Conservation (phyloP, 495 filamentous ascomycete species). For the Talaromyces ruber region DNA sequence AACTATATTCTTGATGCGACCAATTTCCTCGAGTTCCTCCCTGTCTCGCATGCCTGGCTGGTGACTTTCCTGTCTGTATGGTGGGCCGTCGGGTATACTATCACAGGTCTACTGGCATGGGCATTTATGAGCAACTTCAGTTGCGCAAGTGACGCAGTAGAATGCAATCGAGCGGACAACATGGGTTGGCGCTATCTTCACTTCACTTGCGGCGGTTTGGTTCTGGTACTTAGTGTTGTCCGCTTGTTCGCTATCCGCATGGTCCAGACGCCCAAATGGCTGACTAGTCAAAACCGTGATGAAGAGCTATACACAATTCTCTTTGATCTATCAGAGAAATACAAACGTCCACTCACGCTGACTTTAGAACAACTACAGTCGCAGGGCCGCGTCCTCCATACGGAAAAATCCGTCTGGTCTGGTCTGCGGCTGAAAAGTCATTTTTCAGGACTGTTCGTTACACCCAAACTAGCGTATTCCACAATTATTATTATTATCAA, state of each 20-base stretch:
- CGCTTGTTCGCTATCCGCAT: slow-evolving; percentile 19
- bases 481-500: slow-evolving; percentile 24
- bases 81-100: too few species aligned
- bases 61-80: slow-evolving; percentile 17
- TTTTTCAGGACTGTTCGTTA: slow-evolving; percentile 20
- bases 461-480: slow-evolving; percentile 15
- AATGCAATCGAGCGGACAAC: slow-evolving; percentile 17
- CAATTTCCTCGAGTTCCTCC: slow-evolving; percentile 25
- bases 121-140: slow-evolving; percentile 29
- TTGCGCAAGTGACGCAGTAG: slow-evolving; percentile 17
- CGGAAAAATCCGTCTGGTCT: slow-evolving; percentile 24
- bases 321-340: slow-evolving; percentile 12
- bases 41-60: slow-evolving; percentile 21
- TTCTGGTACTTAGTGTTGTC: slow-evolving; percentile 16
- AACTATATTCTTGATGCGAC: slow-evolving; percentile 31
- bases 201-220: slow-evolving; percentile 20
- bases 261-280: slow-evolving; percentile 22
- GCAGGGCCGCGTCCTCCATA: slow-evolving; percentile 12
- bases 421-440: slow-evolving; percentile 17
- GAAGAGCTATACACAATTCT: slow-evolving; percentile 15
- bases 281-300: slow-evolving; percentile 21
- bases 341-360: slow-evolving; percentile 13
- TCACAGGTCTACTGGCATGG: slow-evolving; percentile 18
- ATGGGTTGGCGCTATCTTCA: slow-evolving; percentile 28
- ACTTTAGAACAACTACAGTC: slow-evolving; percentile 15